Evolutionary conservation across 1,139 yeast species (phyloP), one percentile per base, ranked within the genome.

Genomic region (Yamadazyma siamensis): DNA sequence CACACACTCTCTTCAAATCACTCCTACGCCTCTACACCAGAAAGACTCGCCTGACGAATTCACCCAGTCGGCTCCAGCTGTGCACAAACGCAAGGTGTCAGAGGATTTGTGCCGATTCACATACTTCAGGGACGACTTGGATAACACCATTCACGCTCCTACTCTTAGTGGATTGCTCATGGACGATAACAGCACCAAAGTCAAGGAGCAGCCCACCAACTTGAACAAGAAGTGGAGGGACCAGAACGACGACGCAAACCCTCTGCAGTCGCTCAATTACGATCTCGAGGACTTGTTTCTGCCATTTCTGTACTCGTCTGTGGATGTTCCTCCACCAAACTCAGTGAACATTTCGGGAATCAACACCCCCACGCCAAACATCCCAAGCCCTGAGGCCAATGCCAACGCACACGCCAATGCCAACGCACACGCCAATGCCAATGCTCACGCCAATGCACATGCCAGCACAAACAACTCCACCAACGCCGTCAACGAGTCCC

Each of bases 141-240:
- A 82, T 13, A 77, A 87, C 11, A 91, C 98, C 0, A 77, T 91
- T 11, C 97, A 91, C 55, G 78, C 96, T 0, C 91, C 96, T 1
- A 80, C 84, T 4, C 78, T 91, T 21, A 80, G 95, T 10, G 97
- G 96, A 0, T 62, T 89, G 20, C 53, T 87, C 23, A 36, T 38
- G 14, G 25, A 39, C 19, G 47, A 38, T 4, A 23, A 18, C 7
- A 29, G 30, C 13, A 35, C 40, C 4, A 40, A 34, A 20, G 33
- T 32, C 15, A 33, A 32, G 11, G 43, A 42, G n/a, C 35, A 35
- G 15, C 23, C 35, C 4, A 30, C 22, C 12, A 31, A 33, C 15
- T 37, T 41, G 29, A 30, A 38, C 14, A 42, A 36, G 30, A 46
- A 44, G 34, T 49, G 51, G 57, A 38, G 48, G 26, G 47, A 43